phyloP scores from a whole-genome alignment of 441 rosid genomes.

The Euphorbia corollata region DNA sequence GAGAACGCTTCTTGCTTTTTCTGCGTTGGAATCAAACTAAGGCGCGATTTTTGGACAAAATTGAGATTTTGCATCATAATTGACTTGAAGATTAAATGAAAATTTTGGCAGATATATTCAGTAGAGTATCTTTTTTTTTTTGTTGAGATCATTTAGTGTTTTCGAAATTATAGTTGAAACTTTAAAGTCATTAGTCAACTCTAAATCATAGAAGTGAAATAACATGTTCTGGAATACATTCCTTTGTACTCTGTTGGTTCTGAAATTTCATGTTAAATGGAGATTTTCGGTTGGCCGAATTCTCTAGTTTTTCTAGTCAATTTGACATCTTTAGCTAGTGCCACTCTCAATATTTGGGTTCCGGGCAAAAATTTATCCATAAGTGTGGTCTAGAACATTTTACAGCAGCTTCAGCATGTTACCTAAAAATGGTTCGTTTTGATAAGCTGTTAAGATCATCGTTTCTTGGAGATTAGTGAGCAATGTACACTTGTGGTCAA shows the following conservation, averaged over 20 bases:
- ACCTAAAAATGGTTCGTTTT: too few relatives aligned
- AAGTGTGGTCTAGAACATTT: not conserved
- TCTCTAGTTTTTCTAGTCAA: not conserved
- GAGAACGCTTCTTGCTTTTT: constrained; percentile 22
- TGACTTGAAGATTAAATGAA: not conserved
- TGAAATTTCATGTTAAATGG: not conserved
- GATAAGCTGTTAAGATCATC: too few relatives aligned
- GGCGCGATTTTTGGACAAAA: constrained; percentile 3
- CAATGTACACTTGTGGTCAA: too few relatives aligned
- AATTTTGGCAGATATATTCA: constrained; percentile 3
- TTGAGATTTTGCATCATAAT: not conserved
- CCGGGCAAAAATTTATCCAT: not conserved
- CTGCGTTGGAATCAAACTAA: constrained; percentile 18
- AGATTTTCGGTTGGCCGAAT: not conserved
- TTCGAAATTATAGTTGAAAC: not conserved
- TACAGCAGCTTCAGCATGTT: not conserved
- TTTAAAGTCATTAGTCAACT: not conserved
- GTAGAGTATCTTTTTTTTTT: not conserved
- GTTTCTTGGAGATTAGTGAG: too few relatives aligned
- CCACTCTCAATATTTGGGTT: not conserved
- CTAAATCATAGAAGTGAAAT: not conserved
- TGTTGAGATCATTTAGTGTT: not conserved
- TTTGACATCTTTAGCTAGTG: constrained; percentile 5
- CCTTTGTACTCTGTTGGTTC: not conserved
- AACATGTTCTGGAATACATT: not conserved